A percentile compares a stretch with the other conserved stretches of the same genome.
Conservation (phyloP, 1,284 basidiomycete species). For the Ganoderma sinense region DNA sequence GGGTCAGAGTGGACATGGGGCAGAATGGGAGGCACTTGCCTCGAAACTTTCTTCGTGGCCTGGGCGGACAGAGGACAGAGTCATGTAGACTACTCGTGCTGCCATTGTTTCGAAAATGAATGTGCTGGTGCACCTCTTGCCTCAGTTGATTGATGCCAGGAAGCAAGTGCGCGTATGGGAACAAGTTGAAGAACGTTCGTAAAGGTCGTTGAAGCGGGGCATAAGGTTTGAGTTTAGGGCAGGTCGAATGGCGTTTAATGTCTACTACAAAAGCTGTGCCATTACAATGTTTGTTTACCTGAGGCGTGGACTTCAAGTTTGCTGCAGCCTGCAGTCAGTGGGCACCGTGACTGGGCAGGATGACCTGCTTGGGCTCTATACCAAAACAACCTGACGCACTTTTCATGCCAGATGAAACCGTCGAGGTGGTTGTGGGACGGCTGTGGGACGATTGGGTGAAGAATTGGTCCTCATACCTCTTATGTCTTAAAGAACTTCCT, state of each 20-base stretch:
- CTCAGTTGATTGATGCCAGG: neutral
- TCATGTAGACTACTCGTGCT: slow-evolving; percentile 32
- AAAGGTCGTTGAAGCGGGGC: neutral
- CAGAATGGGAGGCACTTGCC: slow-evolving; percentile 23
- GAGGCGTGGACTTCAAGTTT: no score
- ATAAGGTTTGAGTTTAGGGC: slow-evolving; percentile 2
- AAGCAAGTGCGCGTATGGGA: neutral
- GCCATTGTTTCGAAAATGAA: slow-evolving; percentile 12
- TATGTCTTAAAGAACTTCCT: no score
- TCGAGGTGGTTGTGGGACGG: no score
- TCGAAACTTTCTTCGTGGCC: slow-evolving; percentile 39
- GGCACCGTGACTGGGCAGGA: no score
- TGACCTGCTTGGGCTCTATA: no score
- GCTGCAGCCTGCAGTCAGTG: no score
- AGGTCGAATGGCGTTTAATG: neutral
- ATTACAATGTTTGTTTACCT: no score
- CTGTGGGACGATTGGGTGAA: no score
- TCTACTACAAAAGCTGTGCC: neutral
- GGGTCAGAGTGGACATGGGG: slow-evolving; percentile 10
- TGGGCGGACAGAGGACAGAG: slow-evolving; percentile 29
- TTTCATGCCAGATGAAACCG: no score
- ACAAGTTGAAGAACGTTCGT: neutral
- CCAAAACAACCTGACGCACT: no score
- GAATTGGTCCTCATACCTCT: no score
- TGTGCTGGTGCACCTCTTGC: neutral